These are phyloP conservation scores for Entomortierella parvispora DNA, from an alignment of 192 early-diverging fungal species.

Conservation along the genomic window DNA sequence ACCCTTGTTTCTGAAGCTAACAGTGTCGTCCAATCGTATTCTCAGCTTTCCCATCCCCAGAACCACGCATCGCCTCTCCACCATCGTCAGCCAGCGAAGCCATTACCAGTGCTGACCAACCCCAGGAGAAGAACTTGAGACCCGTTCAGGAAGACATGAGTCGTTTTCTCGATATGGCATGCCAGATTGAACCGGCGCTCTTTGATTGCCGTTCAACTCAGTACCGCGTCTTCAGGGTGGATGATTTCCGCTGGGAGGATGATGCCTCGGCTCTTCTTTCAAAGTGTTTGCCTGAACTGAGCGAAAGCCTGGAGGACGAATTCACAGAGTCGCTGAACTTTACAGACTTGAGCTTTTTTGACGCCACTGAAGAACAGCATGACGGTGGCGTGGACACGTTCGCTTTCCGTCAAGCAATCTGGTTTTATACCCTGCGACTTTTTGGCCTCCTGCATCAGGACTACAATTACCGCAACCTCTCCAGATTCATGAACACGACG, in stretches of 20 bases:
- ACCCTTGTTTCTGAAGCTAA: too few relatives aligned
- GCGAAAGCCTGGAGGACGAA: conserved; percentile 61
- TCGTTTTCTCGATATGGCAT: conserved; percentile 52
- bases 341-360: conserved; percentile 63
- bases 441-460: conserved; percentile 66
- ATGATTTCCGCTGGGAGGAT: conserved; percentile 69
- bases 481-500: conserved; percentile 56
- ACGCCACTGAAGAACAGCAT: conserved; percentile 51
- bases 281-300: conserved; percentile 59
- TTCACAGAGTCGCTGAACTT: conserved; percentile 62
- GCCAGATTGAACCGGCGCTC: conserved; percentile 34
- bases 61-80: conserved; percentile 28
- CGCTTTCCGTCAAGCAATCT: conserved; percentile 65
- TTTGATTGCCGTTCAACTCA: conserved; percentile 50
- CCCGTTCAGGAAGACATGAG: conserved; percentile 60
- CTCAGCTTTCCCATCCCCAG: conserved; percentile 42
- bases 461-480: conserved; percentile 59
- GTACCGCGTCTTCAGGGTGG: conserved; percentile 56
- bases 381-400: conserved; percentile 64
- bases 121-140: conserved; percentile 23
- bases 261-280: conserved; percentile 61
- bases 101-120: background rate
- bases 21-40: too few relatives aligned
- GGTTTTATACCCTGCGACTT: conserved; percentile 62
- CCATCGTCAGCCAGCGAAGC: conserved; percentile 22